Evolutionary conservation across 169 alveolate species (phyloP), one percentile per base, ranked within the genome.

Genomic region (Plasmodium ovale): DNA sequence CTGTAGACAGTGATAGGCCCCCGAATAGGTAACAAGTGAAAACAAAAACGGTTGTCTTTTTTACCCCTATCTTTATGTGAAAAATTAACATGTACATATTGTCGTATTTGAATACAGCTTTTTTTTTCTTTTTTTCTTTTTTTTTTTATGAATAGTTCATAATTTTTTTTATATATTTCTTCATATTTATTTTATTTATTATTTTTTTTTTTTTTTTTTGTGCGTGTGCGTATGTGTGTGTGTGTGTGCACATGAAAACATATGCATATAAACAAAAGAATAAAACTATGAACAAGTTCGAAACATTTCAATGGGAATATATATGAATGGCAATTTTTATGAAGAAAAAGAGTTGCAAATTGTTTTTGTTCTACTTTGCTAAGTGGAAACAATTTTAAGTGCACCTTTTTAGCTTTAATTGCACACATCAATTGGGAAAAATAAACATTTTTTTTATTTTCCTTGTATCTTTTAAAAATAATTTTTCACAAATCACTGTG

Each of bases 91-190:
- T 29, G 0, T 56, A 3, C 37, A 56, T 56, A 6, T 56, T 56
- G 19, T 56, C 29, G 7, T 59, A n/a, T 53, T 39, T 39, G 23
- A 21, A 29, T 72, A 19, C 44, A 54, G 37, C 49, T 69, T 21
- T 47, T 35, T 49, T 47, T 70, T 70, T 27, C 5, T 49, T 21
- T 49, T 14, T 44, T 49, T 16, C 14, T 72, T 51, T 37, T 59
- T 58, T 73, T 51, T 74, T 59, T 39, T 74, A 60, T 49, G 74
- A 19, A 74, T 73, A 39, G 47, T 60, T 42, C 60, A 74, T 23
- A 39, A 73, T 62, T 33, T 39, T 62, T 31, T 14, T 23, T 31
- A 14, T 37, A 31, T 25, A 16, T 65, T 65, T 10, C 19, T 10
- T 21, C 6, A 7, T 65, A 25, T 42, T 5, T n/a, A 65, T n/a